Evolutionary conservation across 2,329 filamentous ascomycete genomes (phyloP), one percentile per base, ranked within the genome.

Genomic region (Epichloe gansuensis): DNA sequence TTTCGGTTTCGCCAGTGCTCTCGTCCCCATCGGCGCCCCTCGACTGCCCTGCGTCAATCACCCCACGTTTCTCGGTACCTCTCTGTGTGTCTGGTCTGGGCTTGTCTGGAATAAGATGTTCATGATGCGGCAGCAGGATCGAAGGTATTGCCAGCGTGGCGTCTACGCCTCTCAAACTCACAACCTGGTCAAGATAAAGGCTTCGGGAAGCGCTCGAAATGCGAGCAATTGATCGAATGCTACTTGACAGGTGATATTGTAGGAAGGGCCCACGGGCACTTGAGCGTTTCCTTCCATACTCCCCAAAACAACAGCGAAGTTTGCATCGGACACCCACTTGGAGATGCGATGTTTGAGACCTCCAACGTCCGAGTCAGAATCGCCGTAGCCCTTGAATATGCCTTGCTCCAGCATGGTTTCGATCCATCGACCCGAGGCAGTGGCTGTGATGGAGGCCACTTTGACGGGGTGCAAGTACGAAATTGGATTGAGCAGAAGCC

Each of bases 81-180:
- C 23, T 7, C 15, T 28, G n/a, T 21, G 11, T 21, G 15, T 28
- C 39, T 21, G 39, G 31, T 15, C 5, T 15, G 28, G 38, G 37
- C 44, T n/a, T 37, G 11, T 31, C 17, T 17, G 52, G 51, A 48
- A 54, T 46, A 3, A 54, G 44, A 47, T 54, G 52, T 34, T 54
- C 52, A 13, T 54, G 52, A 45, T 54, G 52, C 42, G 52, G 52
- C 43, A 54, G 45, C 17, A 54, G 31, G 31, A 44, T 43, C n/a
- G 43, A 37, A 13, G 52, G 52, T 17, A 54, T 35, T 3, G 48
- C 28, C 13, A 54, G 8, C 8, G 52, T 48, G 2, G 48, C 48
- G 28, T 51, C 48, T n/a, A 43, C 48, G 11, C 52, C 52, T 5
- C 47, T 28, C n/a, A 54, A 42, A 17, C 35, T 42, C 21, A 41